phyloP scores from a whole-genome alignment of 2,329 filamentous ascomycete species.

The Fusarium redolens region DNA sequence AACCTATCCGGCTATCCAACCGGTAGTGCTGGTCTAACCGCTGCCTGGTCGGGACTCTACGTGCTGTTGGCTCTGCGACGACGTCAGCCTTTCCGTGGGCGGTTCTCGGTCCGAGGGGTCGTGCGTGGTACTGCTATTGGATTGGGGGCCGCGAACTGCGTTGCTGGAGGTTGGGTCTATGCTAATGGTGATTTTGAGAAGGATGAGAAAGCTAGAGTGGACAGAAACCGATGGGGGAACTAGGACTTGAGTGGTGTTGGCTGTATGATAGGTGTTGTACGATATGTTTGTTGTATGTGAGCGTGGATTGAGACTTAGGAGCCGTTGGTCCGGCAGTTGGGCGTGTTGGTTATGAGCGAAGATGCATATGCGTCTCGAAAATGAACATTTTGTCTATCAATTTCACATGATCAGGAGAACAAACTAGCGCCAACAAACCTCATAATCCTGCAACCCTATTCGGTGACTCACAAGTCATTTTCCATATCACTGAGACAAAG shows the following conservation, averaged over 20 bases:
- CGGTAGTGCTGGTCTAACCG: constrained; percentile 66
- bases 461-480: not conserved
- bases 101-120: constrained; percentile 60
- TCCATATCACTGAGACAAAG: not conserved
- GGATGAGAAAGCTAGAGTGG: constrained; percentile 61
- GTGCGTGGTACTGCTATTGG: constrained; percentile 64
- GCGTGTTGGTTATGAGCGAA: not conserved
- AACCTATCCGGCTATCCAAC: constrained; percentile 69
- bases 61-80: constrained; percentile 64
- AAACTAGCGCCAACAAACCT: not conserved
- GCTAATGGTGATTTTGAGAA: constrained; percentile 61
- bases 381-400: not conserved
- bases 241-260: not conserved
- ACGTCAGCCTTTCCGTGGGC: constrained; percentile 54
- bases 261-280: constrained; percentile 30
- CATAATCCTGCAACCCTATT: not conserved
- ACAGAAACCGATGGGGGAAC: constrained; percentile 63
- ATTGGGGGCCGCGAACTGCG: constrained; percentile 60
- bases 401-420: not conserved
- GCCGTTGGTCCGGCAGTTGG: not conserved
- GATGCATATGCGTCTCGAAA: not conserved
- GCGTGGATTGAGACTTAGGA: not conserved
- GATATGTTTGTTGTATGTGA: constrained; percentile 8
- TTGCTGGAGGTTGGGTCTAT: constrained; percentile 65
- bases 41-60: constrained; percentile 69